These are phyloP conservation scores for Gracilaria gracilis DNA, from an alignment of 23 red algal genomes.

Conservation along the genomic window DNA sequence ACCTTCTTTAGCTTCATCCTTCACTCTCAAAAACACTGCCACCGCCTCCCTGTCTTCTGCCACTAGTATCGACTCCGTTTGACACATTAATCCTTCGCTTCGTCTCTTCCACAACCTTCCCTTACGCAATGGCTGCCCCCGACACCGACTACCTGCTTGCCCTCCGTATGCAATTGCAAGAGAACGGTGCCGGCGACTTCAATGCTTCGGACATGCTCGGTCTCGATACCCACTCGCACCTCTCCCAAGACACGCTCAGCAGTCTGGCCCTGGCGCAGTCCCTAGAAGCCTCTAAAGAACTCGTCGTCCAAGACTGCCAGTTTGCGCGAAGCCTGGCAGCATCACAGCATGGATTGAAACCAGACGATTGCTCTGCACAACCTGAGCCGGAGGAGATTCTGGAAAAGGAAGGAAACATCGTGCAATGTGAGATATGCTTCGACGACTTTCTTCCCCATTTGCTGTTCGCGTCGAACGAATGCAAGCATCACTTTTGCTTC, in stretches of 20 bases:
- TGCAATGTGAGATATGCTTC: conserved; percentile 18
- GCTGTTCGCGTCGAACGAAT: neutral
- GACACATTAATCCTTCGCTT: neutral
- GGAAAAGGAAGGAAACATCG: neutral
- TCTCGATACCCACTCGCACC: neutral
- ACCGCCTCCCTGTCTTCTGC: too few species aligned
- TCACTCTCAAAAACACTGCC: too few species aligned
- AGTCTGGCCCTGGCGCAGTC: neutral
- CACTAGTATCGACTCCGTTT: too few species aligned
- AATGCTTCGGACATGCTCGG: neutral
- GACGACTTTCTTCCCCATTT: neutral
- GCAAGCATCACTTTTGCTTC: conserved; percentile 9
- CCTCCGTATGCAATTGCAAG: neutral
- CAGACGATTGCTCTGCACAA: neutral
- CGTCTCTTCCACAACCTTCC: neutral
- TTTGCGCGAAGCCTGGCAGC: neutral
- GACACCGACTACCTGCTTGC: conserved; percentile 6
- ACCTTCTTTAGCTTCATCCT: too few species aligned
- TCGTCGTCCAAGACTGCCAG: neutral
- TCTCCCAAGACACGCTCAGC: neutral
- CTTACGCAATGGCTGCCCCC: neutral
- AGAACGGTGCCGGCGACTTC: conserved; percentile 15
- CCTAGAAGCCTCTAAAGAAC: neutral
- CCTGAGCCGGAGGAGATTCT: neutral
- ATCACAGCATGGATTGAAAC: neutral